Base-by-base conservation (phyloP, 495 filamentous ascomycete genomes). In the Neurospora sp. region DNA sequence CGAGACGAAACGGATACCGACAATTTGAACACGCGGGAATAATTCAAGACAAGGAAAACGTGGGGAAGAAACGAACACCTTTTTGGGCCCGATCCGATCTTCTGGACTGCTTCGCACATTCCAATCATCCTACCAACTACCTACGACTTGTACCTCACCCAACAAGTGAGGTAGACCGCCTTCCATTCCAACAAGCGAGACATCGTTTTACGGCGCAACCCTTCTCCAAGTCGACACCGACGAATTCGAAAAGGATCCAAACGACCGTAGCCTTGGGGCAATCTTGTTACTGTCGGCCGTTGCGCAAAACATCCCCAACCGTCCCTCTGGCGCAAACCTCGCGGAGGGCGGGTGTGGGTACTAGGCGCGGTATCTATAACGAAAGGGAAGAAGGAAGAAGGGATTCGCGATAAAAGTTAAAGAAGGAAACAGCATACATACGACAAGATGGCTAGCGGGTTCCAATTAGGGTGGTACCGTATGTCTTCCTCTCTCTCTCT, bases 381-480 rank as follows among this genome's bases (percentile, higher is more conserved):
- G 38, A 41, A 62, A 59, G 23, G 20, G 20, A 37, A 27, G 41
- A 31, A 62, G 44, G 54, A 23, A 69, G 12, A 72, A 69, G 66
- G 14, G 42, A 70, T 37, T n/a, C 37, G 10, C 11, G 48, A 69
- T 39, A 23, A 41, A 54, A 27, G 71, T 70, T 42, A 72, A 73
- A 75, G 6, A 78, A 78, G 78, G 74, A 73, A 78, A 74, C 78
- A 72, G 75, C 23, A 62, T 62, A 62, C 54, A 35, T 62, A 62
- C 54, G 11, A 35, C 54, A 62, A 62, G 27, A 62, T 62, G 54
- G 54, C 54, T 27, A 62, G 54, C 54, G 54, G 77, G 70, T 85
- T 85, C 71, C 81, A 83, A 73, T 71, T 85, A 69, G 84, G 84
- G 73, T 85, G 83, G 84, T 84, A 85, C 72, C 81, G 84, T 86